Conservation (phyloP, 2,329 filamentous ascomycete species). For the Scortechinia acanthostroma region DNA sequence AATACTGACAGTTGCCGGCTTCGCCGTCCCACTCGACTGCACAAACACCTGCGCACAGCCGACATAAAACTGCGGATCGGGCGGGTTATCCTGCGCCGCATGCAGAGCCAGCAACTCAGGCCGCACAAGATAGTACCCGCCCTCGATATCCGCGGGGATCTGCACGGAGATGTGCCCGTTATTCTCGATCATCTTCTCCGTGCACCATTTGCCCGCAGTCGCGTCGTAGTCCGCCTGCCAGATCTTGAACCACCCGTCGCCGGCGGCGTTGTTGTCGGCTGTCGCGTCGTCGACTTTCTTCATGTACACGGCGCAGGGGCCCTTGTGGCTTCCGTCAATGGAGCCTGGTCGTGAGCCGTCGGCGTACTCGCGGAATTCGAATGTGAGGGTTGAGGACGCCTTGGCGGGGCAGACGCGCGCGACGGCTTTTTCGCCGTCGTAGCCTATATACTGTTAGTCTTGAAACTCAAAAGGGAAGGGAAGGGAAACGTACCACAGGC, state of each 20-base stretch:
- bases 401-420: constrained; percentile 36
- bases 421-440: constrained; percentile 32
- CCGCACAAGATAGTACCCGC: constrained; percentile 66
- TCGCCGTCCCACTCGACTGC: background rate
- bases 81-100: constrained; percentile 38
- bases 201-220: constrained; percentile 55
- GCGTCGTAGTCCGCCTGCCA: constrained; percentile 62
- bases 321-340: constrained; percentile 56
- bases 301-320: constrained; percentile 68
- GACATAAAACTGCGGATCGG: constrained; percentile 66
- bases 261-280: constrained; percentile 38
- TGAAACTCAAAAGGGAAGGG: constrained; percentile 12
- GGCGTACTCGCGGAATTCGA: constrained; percentile 59
- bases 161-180: constrained; percentile 55
- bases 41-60: constrained; percentile 69
- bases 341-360: constrained; percentile 41
- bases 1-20: background rate
- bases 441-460: constrained; percentile 23
- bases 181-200: constrained; percentile 58
- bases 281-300: constrained; percentile 58
- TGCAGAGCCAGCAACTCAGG: constrained; percentile 67
- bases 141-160: constrained; percentile 51
- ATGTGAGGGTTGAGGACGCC: constrained; percentile 50
- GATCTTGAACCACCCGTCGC: constrained; percentile 73
- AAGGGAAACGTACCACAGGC: constrained; percentile 67